Conservation (phyloP, 2,329 filamentous ascomycete species). For the Fusarium mangiferae region DNA sequence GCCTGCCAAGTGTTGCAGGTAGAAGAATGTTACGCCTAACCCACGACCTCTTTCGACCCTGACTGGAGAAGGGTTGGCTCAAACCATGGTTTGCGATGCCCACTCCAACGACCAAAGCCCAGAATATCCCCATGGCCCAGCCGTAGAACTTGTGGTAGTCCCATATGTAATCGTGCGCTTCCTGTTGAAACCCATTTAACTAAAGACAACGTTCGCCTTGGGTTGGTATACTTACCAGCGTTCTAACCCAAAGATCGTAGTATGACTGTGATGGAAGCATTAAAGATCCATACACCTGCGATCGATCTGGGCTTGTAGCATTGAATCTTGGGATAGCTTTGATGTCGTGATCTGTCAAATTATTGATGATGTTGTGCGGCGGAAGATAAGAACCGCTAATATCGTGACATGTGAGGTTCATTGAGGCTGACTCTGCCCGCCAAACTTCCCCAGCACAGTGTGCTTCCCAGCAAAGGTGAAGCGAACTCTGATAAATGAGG, state of each 20-base stretch:
- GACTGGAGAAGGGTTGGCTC: accelerated
- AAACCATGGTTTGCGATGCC: not conserved
- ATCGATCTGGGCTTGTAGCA: not conserved
- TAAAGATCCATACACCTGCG: not conserved
- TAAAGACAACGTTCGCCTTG: accelerated
- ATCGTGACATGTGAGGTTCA: constrained; percentile 4
- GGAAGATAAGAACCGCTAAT: not conserved
- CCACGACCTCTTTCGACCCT: not conserved
- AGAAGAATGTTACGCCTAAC: not conserved
- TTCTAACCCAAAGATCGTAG: not conserved
- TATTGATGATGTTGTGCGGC: not conserved
- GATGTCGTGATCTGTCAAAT: not conserved
- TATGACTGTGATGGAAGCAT: constrained; percentile 3
- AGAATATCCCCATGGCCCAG: constrained; percentile 7
- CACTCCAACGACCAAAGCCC: not conserved
- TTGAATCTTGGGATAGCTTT: not conserved
- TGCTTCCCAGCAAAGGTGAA: constrained; percentile 8
- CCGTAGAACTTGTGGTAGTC: constrained; percentile 3
- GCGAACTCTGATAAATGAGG: not conserved
- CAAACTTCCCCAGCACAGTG: not conserved
- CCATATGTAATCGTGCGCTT: constrained; percentile 12
- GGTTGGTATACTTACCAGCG: not conserved
- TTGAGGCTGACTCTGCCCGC: not conserved
- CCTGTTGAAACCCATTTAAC: not conserved
- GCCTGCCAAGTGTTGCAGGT: not conserved